Base-by-base conservation (phyloP, 345 rosid genomes). In the Gossypium herbaceum region DNA sequence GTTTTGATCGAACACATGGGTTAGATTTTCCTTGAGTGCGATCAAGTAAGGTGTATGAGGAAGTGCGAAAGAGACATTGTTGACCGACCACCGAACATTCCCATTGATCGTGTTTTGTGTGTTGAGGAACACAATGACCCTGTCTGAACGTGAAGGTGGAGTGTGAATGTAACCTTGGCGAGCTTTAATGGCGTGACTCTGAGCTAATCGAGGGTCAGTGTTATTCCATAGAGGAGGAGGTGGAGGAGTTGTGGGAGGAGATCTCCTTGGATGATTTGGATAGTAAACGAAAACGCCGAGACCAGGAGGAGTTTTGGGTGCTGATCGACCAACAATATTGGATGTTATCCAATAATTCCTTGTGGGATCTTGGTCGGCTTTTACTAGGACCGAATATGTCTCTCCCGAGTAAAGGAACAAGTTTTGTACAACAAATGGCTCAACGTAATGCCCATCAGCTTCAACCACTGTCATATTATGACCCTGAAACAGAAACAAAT, bases 401-500 rank as follows among this genome's bases (percentile, higher is more conserved):
- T 93, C 97, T 2, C 97, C 98, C 0, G 91, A 91, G 82, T 91
- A 89, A 52, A 93, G 82, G 75, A 84, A 93, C 20, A 93, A 76
- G 73, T 90, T 93, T 17, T 83, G 81, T 4, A 86, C 90, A 17
- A 79, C 83, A 72, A 93, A 89, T 16, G 98, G 97, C 66, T 88
- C 82, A 0, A 93, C 90, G 39, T 85, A 82, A 75, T 91, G 92
- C 44, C 97, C 95, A 43, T 91, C 97, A 1, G 92, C 84, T 79
- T 90, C 94, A 4, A 91, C 94, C 12, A 93, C 93, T 0, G 97
- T 91, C 84, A 93, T 76, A 50, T 85, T 88, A 61, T 91, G 98
- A 44, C 89, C 98, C 84, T 87, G 79, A 44, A 34, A 4, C 41
- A 34, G 7, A 34, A 4, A 34, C 41, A 34, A 34, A 34, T 34